Conservation (phyloP, 2,329 filamentous ascomycete species). For the Colletotrichum liaoningense region DNA sequence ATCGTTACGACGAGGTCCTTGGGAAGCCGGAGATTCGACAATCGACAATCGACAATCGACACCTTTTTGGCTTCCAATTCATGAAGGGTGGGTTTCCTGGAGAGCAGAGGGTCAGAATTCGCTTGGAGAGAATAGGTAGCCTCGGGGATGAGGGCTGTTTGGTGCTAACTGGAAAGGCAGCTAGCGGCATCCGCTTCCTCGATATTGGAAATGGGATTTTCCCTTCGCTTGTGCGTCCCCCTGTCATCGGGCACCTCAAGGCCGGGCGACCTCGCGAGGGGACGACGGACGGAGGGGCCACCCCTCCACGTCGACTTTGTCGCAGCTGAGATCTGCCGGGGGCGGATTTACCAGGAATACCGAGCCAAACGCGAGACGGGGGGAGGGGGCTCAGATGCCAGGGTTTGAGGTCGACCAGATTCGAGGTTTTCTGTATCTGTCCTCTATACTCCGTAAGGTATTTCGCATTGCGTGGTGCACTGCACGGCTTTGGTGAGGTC, state of each 20-base stretch:
- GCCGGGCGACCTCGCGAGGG: not conserved
- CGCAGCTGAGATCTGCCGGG: slow-evolving; percentile 32
- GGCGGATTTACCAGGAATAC: slow-evolving; percentile 33
- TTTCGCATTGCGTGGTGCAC: not conserved
- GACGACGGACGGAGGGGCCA: slow-evolving; percentile 8
- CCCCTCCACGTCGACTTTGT: slow-evolving; percentile 20
- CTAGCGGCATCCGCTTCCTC: slow-evolving; percentile 26
- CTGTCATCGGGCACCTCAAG: slow-evolving; percentile 27
- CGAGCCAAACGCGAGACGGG: slow-evolving; percentile 30
- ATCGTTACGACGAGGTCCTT: not conserved
- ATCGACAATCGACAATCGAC: not conserved
- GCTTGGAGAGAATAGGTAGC: slow-evolving; percentile 2
- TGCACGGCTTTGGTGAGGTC: not conserved
- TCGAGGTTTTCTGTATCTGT: not conserved
- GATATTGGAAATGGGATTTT: slow-evolving; percentile 32
- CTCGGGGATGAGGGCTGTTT: slow-evolving; percentile 3
- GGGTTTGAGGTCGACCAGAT: not conserved
- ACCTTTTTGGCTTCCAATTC: slow-evolving; percentile 14
- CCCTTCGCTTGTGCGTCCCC: slow-evolving; percentile 1
- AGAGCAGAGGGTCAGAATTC: slow-evolving; percentile 29
- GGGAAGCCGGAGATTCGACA: not conserved
- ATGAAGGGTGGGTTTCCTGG: slow-evolving; percentile 19
- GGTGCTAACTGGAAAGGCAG: slow-evolving; percentile 12
- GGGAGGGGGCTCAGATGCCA: not conserved
- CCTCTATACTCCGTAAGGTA: no score